Percentiles rank a stretch among this genome's conserved stretches.
These are phyloP conservation scores for Amphichorda felina DNA, from an alignment of 2,329 filamentous ascomycete species.

Conservation along the genomic window DNA sequence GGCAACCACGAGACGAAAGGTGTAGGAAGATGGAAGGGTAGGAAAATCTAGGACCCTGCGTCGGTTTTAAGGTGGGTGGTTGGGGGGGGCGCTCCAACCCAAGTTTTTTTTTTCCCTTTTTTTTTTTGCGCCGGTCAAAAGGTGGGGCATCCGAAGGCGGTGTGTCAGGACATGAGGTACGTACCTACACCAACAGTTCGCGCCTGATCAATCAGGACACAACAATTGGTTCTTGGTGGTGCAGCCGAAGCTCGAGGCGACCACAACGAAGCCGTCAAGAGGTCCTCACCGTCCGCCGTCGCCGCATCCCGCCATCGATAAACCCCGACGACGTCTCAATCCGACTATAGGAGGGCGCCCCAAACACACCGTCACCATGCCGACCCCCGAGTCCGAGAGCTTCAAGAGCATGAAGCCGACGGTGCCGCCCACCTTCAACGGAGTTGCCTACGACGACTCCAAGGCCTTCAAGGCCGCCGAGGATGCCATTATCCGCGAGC, in stretches of 20 bases:
- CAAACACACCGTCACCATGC: constrained; percentile 39
- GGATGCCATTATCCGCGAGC: constrained; percentile 71
- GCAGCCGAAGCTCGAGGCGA: neutral
- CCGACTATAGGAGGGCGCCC: neutral
- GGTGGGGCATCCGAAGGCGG: constrained; percentile 22
- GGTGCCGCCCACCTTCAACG: constrained; percentile 73
- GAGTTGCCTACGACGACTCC: constrained; percentile 78
- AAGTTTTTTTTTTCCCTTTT: constrained; percentile 11
- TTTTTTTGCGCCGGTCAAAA: constrained; percentile 18
- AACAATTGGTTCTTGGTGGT: constrained; percentile 1
- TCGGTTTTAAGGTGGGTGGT: constrained; percentile 8
- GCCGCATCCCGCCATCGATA: neutral
- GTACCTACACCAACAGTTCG: constrained; percentile 1
- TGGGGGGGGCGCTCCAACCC: constrained; percentile 5
- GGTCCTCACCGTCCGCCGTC: neutral
- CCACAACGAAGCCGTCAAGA: neutral
- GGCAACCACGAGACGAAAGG: constrained; percentile 7
- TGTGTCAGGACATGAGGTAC: constrained; percentile 12
- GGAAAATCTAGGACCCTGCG: neutral
- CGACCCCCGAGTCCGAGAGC: constrained; percentile 69
- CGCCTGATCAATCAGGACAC: constrained; percentile 18
- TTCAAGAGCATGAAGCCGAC: constrained; percentile 78
- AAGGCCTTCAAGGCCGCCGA: constrained; percentile 71
- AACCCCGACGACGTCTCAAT: neutral
- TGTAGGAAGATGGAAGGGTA: constrained; percentile 4